Evolutionary conservation across 345 rosid genomes (phyloP), one percentile per base, ranked within the genome.

Genomic region (Jatropha curcas): DNA sequence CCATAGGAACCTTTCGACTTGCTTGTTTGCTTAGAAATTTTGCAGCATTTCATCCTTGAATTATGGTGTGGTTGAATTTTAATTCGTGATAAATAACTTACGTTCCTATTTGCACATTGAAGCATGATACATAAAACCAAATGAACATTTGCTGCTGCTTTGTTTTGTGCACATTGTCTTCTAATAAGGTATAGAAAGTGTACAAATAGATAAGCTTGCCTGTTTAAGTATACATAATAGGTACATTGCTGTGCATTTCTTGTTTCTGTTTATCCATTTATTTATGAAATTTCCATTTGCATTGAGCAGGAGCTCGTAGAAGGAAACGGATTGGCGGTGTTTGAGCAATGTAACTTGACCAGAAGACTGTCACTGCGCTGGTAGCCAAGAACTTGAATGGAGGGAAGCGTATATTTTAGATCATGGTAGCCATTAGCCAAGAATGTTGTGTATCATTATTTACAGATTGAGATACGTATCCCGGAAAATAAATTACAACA

Each of bases 251-350:
- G 22, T 60, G 57, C 57, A 17, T n/a, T 25, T 50, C 34, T 50
- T 71, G 46, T 34, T 28, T 11, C 50, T n/a, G 25, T 41, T 30
- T 20, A n/a, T 25, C 48, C 16, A 22, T 31, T 27, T 28, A 24
- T 4, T 74, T 50, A 34, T 22, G 22, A n/a, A 68, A 0, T 67
- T 14, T 31, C 17, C 35, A 12, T 56, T 67, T 73, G 45, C 30
- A 41, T 71, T 61, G 53, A 24, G 61, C 83, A 82, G 85, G 73
- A 35, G 46, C 14, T 20, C 73, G 75, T 31, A 75, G 84, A 71
- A 82, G 67, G 81, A 77, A 82, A 67, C 53, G 14, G 5, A 70
- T 31, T 20, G 59, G 59, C 9, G 70, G 70, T n/a, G 17, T 19
- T 62, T 61, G 72, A 75, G n/a, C 33, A 41, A 11, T 64, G 56